Evolutionary conservation across 495 filamentous ascomycete genomes (phyloP).

Genomic region (Extremus antarcticus): DNA sequence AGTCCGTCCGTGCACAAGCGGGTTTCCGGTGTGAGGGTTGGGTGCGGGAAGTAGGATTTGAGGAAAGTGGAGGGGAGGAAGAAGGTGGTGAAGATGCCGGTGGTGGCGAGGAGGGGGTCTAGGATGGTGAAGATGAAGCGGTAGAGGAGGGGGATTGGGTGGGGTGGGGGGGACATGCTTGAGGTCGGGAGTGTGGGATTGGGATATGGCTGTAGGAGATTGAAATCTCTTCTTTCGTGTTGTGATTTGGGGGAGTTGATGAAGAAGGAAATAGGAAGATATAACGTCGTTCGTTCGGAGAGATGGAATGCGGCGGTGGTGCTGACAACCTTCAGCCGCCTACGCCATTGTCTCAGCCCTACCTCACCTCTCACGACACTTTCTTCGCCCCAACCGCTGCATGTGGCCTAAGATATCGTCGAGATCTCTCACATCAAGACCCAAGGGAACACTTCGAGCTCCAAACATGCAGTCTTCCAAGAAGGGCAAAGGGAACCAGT

Average conservation of each 20-base stretch:
- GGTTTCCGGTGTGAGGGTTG: not conserved
- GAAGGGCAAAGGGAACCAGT: too few relatives aligned
- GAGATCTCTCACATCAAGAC: too few relatives aligned
- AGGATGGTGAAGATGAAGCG: not conserved
- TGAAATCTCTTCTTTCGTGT: not conserved
- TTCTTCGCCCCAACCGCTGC: too few relatives aligned
- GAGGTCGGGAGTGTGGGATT: too few relatives aligned
- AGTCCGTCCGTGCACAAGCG: not conserved
- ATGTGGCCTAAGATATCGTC: too few relatives aligned
- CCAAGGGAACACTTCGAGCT: too few relatives aligned
- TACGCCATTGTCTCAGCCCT: too few relatives aligned
- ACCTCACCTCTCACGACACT: too few relatives aligned
- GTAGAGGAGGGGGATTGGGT: not conserved
- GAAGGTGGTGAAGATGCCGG: not conserved
- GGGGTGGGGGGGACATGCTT: not conserved
- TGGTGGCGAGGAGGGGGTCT: not conserved
- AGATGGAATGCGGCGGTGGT: not conserved
- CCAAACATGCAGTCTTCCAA: too few relatives aligned
- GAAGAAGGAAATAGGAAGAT: not conserved
- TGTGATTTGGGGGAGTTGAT: not conserved
- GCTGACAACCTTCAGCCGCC: not conserved
- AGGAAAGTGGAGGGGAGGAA: not conserved
- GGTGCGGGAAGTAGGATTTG: not conserved
- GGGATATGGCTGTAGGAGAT: not conserved
- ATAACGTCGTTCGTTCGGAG: too few relatives aligned